Conservation (phyloP, 2,329 filamentous ascomycete species). For the Furcasterigmium furcatum region DNA sequence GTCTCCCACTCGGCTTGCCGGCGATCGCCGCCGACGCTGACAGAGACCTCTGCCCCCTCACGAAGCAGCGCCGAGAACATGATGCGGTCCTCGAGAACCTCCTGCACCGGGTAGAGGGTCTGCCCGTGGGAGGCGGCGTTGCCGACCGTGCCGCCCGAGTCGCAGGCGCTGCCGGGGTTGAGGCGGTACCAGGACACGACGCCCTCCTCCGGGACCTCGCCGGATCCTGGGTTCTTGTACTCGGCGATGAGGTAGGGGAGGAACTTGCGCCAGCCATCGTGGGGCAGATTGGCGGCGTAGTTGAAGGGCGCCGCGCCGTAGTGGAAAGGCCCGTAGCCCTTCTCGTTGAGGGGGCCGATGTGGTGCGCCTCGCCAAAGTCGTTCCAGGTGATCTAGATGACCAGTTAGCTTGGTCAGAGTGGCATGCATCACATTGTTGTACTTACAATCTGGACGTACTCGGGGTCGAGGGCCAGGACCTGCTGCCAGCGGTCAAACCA, state of each 20-base stretch:
- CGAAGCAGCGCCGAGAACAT: constrained; percentile 21
- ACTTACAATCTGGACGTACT: constrained; percentile 54
- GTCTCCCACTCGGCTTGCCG: constrained; percentile 13
- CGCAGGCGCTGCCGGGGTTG: constrained; percentile 11
- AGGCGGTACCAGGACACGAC: constrained; percentile 21
- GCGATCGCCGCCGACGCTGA: constrained; percentile 17
- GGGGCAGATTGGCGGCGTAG: constrained; percentile 44
- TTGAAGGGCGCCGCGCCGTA: constrained; percentile 27
- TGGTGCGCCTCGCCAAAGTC: constrained; percentile 56
- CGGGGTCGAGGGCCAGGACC: constrained; percentile 42
- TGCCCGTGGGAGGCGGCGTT: constrained; percentile 21
- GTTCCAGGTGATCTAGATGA: constrained; percentile 40
- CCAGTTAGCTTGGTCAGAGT: no score
- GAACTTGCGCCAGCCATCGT: constrained; percentile 44
- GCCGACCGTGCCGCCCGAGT: constrained; percentile 17
- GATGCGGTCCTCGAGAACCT: constrained; percentile 8
- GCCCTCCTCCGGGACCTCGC: constrained; percentile 17
- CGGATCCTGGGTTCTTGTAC: constrained; percentile 26
- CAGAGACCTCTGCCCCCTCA: constrained; percentile 13
- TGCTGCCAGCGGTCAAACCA: constrained; percentile 57
- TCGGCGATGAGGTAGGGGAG: constrained; percentile 31
- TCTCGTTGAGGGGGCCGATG: constrained; percentile 38
- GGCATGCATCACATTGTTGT: no score
- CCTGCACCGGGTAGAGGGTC: constrained; percentile 9
- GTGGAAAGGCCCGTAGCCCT: constrained; percentile 13